Evolutionary conservation across 2,329 filamentous ascomycete species (phyloP).

Genomic region (Botrytis medusae): DNA sequence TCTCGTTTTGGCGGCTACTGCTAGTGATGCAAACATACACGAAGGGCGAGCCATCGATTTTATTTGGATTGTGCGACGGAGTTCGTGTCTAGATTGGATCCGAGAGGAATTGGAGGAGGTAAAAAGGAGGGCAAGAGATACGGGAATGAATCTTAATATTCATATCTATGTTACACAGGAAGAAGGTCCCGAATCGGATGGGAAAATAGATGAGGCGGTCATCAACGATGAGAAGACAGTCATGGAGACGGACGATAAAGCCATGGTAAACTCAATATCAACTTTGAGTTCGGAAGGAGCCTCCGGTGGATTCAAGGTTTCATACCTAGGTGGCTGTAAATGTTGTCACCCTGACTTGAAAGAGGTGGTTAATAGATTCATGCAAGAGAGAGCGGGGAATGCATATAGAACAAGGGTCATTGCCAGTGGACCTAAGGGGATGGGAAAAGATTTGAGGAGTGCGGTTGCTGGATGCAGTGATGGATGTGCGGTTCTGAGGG

Average conservation of each 20-base stretch:
- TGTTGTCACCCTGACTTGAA: constrained; percentile 23
- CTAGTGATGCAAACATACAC: constrained; percentile 27
- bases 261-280: not conserved
- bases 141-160: constrained; percentile 49
- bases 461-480: constrained; percentile 56
- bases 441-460: constrained; percentile 57
- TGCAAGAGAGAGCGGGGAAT: constrained; percentile 44
- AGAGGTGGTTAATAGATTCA: constrained; percentile 50
- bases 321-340: not conserved
- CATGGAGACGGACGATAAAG: not conserved
- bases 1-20: constrained; percentile 47
- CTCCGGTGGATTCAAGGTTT: not conserved
- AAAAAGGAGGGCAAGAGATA: constrained; percentile 45
- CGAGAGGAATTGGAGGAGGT: constrained; percentile 51
- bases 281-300: not conserved
- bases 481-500: constrained; percentile 53
- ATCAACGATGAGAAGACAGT: not conserved
- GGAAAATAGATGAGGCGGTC: not conserved
- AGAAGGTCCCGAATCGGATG: not conserved
- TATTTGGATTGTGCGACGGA: constrained; percentile 63
- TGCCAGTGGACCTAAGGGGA: constrained; percentile 59
- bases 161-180: constrained; percentile 56
- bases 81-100: constrained; percentile 58
- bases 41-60: constrained; percentile 50
- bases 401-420: constrained; percentile 55